Percentiles rank a stretch among this genome's conserved stretches.
Conservation (phyloP, 257 asterid species). For the Solanum ossicruentum region DNA sequence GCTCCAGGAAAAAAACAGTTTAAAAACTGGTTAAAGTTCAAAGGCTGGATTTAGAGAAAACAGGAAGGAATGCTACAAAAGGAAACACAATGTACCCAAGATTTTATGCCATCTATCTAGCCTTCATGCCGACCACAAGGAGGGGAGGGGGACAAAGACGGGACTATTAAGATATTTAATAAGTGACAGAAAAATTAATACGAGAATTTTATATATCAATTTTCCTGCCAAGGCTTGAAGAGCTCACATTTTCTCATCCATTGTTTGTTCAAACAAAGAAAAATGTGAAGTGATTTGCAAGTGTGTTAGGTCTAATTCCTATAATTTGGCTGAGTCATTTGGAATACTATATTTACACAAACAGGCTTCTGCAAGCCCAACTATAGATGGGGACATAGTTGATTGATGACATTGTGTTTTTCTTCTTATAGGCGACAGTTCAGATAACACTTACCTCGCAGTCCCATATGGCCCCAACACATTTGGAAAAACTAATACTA, state of each 20-base stretch:
- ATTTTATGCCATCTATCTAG: not conserved
- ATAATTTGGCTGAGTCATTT: not conserved
- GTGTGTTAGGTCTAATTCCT: not conserved
- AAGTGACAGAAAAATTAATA: not conserved
- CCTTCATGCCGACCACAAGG: not conserved
- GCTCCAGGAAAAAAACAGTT: not conserved
- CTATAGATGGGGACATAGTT: not conserved
- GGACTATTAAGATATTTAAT: not conserved
- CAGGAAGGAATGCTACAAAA: not conserved
- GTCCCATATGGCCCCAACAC: slow-evolving; percentile 56
- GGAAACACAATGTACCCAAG: not conserved
- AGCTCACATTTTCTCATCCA: not conserved
- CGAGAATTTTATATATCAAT: not conserved
- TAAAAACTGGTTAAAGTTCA: not conserved
- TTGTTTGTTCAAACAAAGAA: not conserved
- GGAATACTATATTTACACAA: not conserved
- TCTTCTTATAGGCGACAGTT: not conserved
- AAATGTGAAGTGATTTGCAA: not conserved
- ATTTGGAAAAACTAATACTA: slow-evolving; percentile 74
- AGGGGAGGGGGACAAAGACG: not conserved
- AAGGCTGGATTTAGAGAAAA: not conserved
- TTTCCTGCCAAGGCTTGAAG: not conserved
- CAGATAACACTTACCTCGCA: slow-evolving; percentile 40
- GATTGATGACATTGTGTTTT: not conserved
- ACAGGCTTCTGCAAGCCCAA: not conserved